A percentile compares a stretch with the other conserved stretches of the same genome.
These are phyloP conservation scores for Fusarium sp. DNA, from an alignment of 2,329 filamentous ascomycete genomes.

Conservation along the genomic window DNA sequence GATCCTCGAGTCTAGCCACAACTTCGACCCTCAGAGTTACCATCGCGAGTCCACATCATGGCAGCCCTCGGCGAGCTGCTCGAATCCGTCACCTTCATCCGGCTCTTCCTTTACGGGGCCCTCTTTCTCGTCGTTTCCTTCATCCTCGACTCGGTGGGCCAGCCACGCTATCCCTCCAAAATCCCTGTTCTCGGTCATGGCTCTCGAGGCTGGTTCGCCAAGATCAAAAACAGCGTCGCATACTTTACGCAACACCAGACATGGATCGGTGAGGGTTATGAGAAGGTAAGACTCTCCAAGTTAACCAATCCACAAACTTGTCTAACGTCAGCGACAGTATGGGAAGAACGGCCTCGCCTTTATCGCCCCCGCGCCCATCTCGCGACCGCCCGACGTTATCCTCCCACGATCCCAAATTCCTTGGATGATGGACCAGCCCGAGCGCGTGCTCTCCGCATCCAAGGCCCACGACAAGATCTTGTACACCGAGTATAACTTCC, in stretches of 20 bases:
- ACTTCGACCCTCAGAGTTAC: background rate
- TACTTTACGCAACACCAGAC: constrained; percentile 56
- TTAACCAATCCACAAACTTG: background rate
- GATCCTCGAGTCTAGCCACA: no score
- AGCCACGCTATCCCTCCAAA: constrained; percentile 58
- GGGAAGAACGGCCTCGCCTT: constrained; percentile 60
- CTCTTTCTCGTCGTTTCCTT: constrained; percentile 58
- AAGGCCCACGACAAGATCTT: constrained; percentile 59
- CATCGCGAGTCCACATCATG: constrained; percentile 15
- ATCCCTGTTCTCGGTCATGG: constrained; percentile 60
- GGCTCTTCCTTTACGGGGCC: constrained; percentile 47
- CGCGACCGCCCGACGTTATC: constrained; percentile 61
- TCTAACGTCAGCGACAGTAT: constrained; percentile 51
- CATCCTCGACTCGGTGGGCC: constrained; percentile 56
- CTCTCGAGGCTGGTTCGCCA: constrained; percentile 53
- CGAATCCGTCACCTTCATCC: constrained; percentile 51
- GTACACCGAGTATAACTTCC: constrained; percentile 60
- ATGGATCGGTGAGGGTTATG: constrained; percentile 62
- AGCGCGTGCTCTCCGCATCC: constrained; percentile 58
- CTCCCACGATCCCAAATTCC: constrained; percentile 60
- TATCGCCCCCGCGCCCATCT: constrained; percentile 59
- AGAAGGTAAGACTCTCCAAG: constrained; percentile 52
- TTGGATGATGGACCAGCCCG: constrained; percentile 66
- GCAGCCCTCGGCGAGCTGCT: constrained; percentile 36
- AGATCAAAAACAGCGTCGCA: constrained; percentile 57